Evolutionary conservation across 257 asterid species (phyloP).

Genomic region (Solanum chmielewskii): DNA sequence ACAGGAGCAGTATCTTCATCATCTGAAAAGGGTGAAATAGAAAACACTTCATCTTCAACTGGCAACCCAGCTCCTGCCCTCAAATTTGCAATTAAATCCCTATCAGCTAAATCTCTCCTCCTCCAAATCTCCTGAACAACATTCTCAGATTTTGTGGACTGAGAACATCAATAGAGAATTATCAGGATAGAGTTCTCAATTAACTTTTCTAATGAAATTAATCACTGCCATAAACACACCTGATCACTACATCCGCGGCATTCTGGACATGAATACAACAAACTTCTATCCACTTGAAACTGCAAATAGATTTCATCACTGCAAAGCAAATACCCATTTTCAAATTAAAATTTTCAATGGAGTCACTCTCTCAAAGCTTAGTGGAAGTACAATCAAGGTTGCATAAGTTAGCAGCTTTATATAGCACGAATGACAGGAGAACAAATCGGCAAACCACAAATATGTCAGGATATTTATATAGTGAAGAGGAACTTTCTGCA

Average conservation of each 20-base stretch:
- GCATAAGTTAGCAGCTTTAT: background rate
- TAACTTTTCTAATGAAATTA: background rate
- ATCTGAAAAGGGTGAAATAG: slow-evolving; percentile 78
- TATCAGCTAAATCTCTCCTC: slow-evolving; percentile 85
- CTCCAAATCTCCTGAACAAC: slow-evolving; percentile 98
- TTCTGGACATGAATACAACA: slow-evolving; percentile 77
- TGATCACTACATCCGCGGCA: slow-evolving; percentile 91
- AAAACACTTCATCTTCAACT: slow-evolving; percentile 78
- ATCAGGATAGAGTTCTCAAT: background rate
- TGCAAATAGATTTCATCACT: slow-evolving; percentile 86
- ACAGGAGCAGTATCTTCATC: slow-evolving; percentile 69
- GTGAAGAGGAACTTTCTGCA: background rate
- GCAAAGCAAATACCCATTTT: slow-evolving; percentile 10
- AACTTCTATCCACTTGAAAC: slow-evolving; percentile 87
- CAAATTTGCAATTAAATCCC: slow-evolving; percentile 65
- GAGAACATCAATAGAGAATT: slow-evolving; percentile 6
- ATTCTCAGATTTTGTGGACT: slow-evolving; percentile 72
- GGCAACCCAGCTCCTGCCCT: slow-evolving; percentile 97
- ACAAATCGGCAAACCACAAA: background rate
- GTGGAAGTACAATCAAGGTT: background rate
- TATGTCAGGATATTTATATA: background rate
- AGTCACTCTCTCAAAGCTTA: background rate
- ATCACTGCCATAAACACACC: slow-evolving; percentile 27
- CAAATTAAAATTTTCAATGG: background rate
- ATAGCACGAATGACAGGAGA: background rate